A percentile compares a stretch with the other conserved stretches of the same genome.
These are phyloP conservation scores for Cruciata laevipes DNA, from an alignment of 257 asterid species.

Conservation along the genomic window DNA sequence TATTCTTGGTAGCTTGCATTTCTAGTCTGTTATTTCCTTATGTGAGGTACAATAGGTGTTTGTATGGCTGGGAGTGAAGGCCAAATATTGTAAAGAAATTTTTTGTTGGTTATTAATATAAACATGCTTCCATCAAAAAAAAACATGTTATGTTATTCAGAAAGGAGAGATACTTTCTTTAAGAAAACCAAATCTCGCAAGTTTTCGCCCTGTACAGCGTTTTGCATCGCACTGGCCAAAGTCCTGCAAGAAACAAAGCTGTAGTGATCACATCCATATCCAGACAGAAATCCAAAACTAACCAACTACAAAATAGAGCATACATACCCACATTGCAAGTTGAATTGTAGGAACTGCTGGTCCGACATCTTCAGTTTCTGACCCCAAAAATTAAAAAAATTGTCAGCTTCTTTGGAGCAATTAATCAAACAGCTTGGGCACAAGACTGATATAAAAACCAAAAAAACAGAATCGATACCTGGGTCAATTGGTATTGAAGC, in stretches of 20 bases:
- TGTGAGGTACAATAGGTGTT: too few relatives aligned
- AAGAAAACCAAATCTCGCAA: slow-evolving; percentile 85
- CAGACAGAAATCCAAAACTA: neutral
- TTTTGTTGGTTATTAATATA: too few relatives aligned
- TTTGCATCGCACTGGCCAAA: slow-evolving; percentile 96
- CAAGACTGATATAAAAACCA: neutral
- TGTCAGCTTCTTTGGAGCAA: slow-evolving; percentile 13
- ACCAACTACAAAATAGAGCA: neutral
- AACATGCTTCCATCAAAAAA: too few relatives aligned
- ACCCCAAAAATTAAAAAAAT: slow-evolving; percentile 10
- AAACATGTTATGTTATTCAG: slow-evolving; percentile 7
- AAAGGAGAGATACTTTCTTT: slow-evolving; percentile 54
- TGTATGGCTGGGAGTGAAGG: too few relatives aligned
- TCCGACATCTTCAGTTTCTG: slow-evolving; percentile 48
- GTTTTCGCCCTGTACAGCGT: slow-evolving; percentile 97
- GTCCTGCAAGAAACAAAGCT: slow-evolving; percentile 42
- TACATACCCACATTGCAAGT: slow-evolving; percentile 97
- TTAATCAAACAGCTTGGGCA: slow-evolving; percentile 34
- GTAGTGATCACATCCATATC: neutral
- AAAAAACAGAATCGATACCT: slow-evolving; percentile 31
- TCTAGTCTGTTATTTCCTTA: too few relatives aligned
- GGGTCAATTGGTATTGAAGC: slow-evolving; percentile 60
- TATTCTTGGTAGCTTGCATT: too few relatives aligned
- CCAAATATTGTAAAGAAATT: too few relatives aligned
- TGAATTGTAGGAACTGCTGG: slow-evolving; percentile 48